Conservation (phyloP, 257 asterid species). For the Mitragyna speciosa region DNA sequence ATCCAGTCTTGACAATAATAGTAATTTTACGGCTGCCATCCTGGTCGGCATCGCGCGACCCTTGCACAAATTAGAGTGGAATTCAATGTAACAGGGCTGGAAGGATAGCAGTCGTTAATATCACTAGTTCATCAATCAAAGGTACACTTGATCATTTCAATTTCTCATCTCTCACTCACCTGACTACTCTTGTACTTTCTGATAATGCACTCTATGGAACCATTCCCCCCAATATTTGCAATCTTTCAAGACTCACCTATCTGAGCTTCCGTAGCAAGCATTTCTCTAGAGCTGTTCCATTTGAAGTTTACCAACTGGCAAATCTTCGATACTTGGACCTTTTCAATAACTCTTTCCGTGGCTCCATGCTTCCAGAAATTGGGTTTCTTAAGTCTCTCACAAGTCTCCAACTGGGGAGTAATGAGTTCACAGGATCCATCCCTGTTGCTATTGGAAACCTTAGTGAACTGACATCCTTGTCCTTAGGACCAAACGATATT, state of each 20-base stretch:
- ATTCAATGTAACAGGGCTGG: not conserved
- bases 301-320: not conserved
- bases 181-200: not conserved
- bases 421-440: not conserved
- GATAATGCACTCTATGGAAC: constrained; percentile 28
- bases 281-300: constrained; percentile 15
- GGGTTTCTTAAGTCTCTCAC: not conserved
- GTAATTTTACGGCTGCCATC: constrained; percentile 11
- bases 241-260: constrained; percentile 1
- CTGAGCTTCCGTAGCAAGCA: not conserved
- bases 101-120: constrained; percentile 8
- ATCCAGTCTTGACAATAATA: not conserved
- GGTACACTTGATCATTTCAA: constrained; percentile 26
- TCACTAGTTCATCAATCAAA: constrained; percentile 8
- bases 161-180: constrained; percentile 16
- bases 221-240: constrained; percentile 20
- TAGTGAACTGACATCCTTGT: not conserved
- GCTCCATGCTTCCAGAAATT: constrained; percentile 14
- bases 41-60: not conserved
- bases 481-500: not conserved
- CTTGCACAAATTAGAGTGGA: constrained; percentile 22
- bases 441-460: not conserved
- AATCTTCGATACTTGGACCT: constrained; percentile 1
- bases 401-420: not conserved
- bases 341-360: not conserved